A percentile compares a stretch with the other conserved stretches of the same genome.
Evolutionary conservation across 352 stramenopile genomes (phyloP).

Genomic region (Phytophthora melonis): DNA sequence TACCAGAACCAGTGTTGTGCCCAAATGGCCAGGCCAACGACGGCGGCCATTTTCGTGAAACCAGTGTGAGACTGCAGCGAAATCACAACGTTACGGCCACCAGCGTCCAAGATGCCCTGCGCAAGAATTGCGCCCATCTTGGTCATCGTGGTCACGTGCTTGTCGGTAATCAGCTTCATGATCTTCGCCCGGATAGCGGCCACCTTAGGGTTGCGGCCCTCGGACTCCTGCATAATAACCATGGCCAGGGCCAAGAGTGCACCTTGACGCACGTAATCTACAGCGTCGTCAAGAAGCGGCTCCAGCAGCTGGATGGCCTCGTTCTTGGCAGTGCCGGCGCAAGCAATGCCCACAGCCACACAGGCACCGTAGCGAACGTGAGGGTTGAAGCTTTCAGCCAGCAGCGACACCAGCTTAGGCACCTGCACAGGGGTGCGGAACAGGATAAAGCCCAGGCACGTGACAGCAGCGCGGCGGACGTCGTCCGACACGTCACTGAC

Average conservation of each 20-base stretch:
- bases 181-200: slow-evolving; percentile 88
- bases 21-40: slow-evolving; percentile 97
- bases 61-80: slow-evolving; percentile 96
- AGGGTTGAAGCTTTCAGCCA: slow-evolving; percentile 99
- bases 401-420: slow-evolving; percentile 92
- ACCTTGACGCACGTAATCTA: slow-evolving; percentile 99
- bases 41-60: slow-evolving; percentile 98
- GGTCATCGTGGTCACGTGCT: slow-evolving; percentile 98
- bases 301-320: slow-evolving; percentile 98
- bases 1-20: slow-evolving; percentile 99
- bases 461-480: slow-evolving; percentile 98
- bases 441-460: slow-evolving; percentile 97
- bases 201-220: slow-evolving; percentile 87
- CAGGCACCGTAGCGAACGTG: slow-evolving; percentile 99
- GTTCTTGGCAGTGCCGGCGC: slow-evolving; percentile 96
- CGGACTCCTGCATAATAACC: slow-evolving; percentile 99
- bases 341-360: slow-evolving; percentile 98
- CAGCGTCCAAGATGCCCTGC: slow-evolving; percentile 97
- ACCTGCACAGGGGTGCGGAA: slow-evolving; percentile 97
- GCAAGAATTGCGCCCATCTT: slow-evolving; percentile 99
- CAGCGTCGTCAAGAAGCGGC: slow-evolving; percentile 98
- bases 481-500: slow-evolving; percentile 99
- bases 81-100: slow-evolving; percentile 97
- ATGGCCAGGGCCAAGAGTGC: slow-evolving; percentile 97
- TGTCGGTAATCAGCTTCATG: slow-evolving; percentile 95